phyloP scores from a whole-genome alignment of 2,329 filamentous ascomycete genomes.

The Dendryphion nanum region DNA sequence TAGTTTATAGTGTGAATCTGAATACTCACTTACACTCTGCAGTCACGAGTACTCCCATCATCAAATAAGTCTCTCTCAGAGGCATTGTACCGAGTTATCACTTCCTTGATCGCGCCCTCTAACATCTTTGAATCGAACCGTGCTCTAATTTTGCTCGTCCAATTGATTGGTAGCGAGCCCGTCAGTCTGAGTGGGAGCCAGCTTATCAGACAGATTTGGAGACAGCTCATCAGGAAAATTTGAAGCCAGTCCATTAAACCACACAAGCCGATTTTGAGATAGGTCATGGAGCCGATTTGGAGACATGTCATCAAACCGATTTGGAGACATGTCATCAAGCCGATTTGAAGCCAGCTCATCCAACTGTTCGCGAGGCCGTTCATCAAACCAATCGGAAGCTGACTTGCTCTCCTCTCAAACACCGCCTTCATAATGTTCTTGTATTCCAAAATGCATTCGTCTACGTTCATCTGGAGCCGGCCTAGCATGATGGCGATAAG shows the following conservation, averaged over 20 bases:
- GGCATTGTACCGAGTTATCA: slow-evolving; percentile 1
- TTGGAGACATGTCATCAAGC: too few species aligned
- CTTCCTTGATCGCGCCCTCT: slow-evolving; percentile 3
- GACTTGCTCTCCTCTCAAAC: slow-evolving; percentile 1
- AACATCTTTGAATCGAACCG: slow-evolving; percentile 7
- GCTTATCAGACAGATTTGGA: too few species aligned
- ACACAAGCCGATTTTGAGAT: too few species aligned
- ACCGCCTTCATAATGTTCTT: background rate
- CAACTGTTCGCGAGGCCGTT: slow-evolving; percentile 1
- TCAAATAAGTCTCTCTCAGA: slow-evolving; percentile 1
- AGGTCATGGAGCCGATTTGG: too few species aligned
- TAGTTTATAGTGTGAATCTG: background rate
- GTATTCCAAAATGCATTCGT: slow-evolving; percentile 10
- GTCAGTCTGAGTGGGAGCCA: too few species aligned
- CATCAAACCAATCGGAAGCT: background rate
- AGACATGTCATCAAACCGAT: too few species aligned
- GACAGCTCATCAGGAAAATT: too few species aligned
- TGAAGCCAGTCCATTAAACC: too few species aligned
- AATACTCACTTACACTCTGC: slow-evolving; percentile 8
- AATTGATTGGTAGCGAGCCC: too few species aligned
- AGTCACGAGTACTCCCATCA: slow-evolving; percentile 4
- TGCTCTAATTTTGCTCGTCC: too few species aligned
- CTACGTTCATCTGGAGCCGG: slow-evolving; percentile 10
- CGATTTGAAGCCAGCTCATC: too few species aligned
- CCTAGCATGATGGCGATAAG: slow-evolving; percentile 14